These are phyloP conservation scores for Pisolithus sp. DNA, from an alignment of 768 basidiomycete species.

Conservation along the genomic window DNA sequence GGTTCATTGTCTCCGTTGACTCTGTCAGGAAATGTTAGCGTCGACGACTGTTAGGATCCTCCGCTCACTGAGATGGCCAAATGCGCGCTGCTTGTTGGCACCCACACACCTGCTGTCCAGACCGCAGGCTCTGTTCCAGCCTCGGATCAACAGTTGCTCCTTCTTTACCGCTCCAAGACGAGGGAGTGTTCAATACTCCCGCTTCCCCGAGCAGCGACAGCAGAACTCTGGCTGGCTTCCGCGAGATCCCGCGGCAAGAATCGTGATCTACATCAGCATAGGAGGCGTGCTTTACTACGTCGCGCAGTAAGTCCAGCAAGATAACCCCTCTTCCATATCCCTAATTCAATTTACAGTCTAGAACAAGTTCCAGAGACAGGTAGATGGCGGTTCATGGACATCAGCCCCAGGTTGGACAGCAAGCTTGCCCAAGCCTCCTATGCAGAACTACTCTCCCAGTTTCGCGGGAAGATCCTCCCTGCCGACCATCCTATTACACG, in stretches of 20 bases:
- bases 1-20: background rate
- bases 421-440: conserved; percentile 39
- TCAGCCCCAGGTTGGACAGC: conserved; percentile 51
- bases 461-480: conserved; percentile 52
- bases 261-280: conserved; percentile 15
- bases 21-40: background rate
- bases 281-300: conserved; percentile 22
- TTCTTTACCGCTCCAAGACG: conserved; percentile 17
- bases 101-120: background rate
- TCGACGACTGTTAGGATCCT: background rate
- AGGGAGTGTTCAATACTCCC: conserved; percentile 21
- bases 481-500: conserved; percentile 56
- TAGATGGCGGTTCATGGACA: conserved; percentile 84
- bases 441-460: conserved; percentile 44
- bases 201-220: conserved; percentile 15
- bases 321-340: background rate
- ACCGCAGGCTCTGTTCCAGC: background rate
- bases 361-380: conserved; percentile 86
- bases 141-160: conserved; percentile 5
- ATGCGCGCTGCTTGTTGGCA: background rate
- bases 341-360: conserved; percentile 40
- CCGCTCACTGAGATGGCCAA: conserved; percentile 11
- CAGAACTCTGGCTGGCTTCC: background rate
- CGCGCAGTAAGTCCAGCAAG: conserved; percentile 19
- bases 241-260: conserved; percentile 9